A percentile compares a stretch with the other conserved stretches of the same genome.
Evolutionary conservation across 2,329 filamentous ascomycete species (phyloP).

Genomic region (Sclerotinia trifoliorum): DNA sequence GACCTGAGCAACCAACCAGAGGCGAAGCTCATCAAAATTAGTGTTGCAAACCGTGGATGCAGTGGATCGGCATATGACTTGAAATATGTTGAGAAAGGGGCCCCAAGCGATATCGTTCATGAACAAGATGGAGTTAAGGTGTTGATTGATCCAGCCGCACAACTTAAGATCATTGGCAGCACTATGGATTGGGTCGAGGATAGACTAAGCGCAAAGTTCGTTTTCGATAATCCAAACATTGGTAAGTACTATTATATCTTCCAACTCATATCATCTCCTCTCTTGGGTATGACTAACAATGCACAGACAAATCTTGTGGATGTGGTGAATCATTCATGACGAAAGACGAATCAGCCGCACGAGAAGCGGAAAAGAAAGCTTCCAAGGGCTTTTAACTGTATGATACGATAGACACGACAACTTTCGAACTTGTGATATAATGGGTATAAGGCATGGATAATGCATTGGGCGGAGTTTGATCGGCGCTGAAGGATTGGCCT

Average conservation of each 20-base stretch:
- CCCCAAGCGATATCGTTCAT: slow-evolving; percentile 83
- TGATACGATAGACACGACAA: slow-evolving; percentile 36
- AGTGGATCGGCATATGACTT: slow-evolving; percentile 91
- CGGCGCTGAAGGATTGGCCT: neutral
- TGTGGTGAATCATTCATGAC: slow-evolving; percentile 97
- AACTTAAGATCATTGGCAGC: slow-evolving; percentile 96
- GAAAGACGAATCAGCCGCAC: slow-evolving; percentile 21
- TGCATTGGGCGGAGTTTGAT: slow-evolving; percentile 38
- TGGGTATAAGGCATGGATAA: slow-evolving; percentile 31
- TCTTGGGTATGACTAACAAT: neutral
- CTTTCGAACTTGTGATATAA: slow-evolving; percentile 25
- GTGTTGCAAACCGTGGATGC: slow-evolving; percentile 90
- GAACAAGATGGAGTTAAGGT: slow-evolving; percentile 97
- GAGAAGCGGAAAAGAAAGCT: slow-evolving; percentile 12
- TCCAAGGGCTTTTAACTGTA: slow-evolving; percentile 2
- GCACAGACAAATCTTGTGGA: slow-evolving; percentile 86
- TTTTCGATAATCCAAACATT: slow-evolving; percentile 97
- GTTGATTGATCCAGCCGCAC: slow-evolving; percentile 91
- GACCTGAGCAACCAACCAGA: slow-evolving; percentile 78
- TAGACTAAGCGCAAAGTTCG: slow-evolving; percentile 86
- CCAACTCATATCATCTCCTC: neutral
- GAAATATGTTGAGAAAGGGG: slow-evolving; percentile 91
- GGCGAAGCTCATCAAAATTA: slow-evolving; percentile 89
- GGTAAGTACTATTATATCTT: slow-evolving; percentile 61
- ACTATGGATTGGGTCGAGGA: slow-evolving; percentile 99